Conservation (phyloP, 1,284 basidiomycete species). For the Ceratobasidium sp. region DNA sequence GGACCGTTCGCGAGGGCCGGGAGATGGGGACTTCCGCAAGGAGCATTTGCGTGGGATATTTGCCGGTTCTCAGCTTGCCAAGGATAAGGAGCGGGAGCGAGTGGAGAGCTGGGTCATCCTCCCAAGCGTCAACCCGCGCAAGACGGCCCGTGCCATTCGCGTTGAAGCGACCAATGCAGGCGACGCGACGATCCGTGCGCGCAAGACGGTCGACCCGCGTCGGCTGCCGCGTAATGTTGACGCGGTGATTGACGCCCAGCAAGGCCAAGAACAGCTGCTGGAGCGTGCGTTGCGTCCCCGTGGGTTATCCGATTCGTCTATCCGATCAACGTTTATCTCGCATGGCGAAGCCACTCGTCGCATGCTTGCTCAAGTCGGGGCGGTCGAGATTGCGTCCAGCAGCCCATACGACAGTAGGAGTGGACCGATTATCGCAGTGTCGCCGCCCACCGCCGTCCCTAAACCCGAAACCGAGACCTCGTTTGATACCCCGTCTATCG, state of each 20-base stretch:
- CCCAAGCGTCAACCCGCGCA: slow-evolving; percentile 34
- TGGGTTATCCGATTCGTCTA: slow-evolving; percentile 89
- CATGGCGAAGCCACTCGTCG: slow-evolving; percentile 49
- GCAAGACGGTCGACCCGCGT: slow-evolving; percentile 48
- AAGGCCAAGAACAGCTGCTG: slow-evolving; percentile 57
- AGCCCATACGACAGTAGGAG: not conserved
- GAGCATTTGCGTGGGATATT: slow-evolving; percentile 43
- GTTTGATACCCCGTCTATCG: slow-evolving; percentile 5
- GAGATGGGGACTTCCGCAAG: slow-evolving; percentile 33
- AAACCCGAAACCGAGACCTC: not conserved
- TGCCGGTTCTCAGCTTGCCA: slow-evolving; percentile 35
- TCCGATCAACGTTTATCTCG: slow-evolving; percentile 79
- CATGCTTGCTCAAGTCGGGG: not conserved
- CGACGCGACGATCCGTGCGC: slow-evolving; percentile 52
- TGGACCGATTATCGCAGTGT: not conserved
- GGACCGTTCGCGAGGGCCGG: slow-evolving; percentile 17
- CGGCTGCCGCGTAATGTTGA: slow-evolving; percentile 74
- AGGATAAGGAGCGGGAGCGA: slow-evolving; percentile 40
- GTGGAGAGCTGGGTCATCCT: slow-evolving; percentile 39
- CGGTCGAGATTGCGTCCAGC: slow-evolving; percentile 22
- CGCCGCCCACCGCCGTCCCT: slow-evolving; percentile 20
- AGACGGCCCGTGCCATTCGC: slow-evolving; percentile 40
- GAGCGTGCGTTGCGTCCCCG: slow-evolving; percentile 77
- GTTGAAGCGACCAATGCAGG: slow-evolving; percentile 47
- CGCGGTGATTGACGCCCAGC: slow-evolving; percentile 74